Evolutionary conservation across 192 early-diverging fungal genomes (phyloP).

Genomic region (Umbelopsis ramanniana): DNA sequence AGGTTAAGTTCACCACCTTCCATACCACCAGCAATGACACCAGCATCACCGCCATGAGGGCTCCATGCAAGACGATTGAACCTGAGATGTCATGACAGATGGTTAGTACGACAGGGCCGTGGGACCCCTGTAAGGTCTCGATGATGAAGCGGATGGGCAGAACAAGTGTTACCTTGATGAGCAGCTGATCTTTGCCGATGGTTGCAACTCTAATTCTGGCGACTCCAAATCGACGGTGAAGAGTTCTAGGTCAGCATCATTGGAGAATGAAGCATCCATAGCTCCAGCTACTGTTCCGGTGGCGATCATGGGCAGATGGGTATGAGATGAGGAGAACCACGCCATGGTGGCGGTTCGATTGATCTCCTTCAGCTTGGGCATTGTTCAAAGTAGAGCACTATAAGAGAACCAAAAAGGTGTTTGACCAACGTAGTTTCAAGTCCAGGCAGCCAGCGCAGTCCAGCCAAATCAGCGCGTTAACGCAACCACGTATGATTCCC

Average conservation of each 20-base stretch:
- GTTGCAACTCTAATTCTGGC: not conserved
- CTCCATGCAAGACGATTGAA: constrained; percentile 94
- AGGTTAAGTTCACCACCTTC: constrained; percentile 92
- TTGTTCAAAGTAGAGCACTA: constrained; percentile 2
- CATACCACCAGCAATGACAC: constrained; percentile 91
- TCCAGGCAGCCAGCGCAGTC: not conserved
- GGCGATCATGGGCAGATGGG: constrained; percentile 79
- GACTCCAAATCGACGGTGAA: constrained; percentile 68
- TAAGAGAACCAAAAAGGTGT: not conserved
- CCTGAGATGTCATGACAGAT: constrained; percentile 37
- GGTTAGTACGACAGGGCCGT: not conserved
- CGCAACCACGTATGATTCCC: not conserved
- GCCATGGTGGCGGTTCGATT: constrained; percentile 87
- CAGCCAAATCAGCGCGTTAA: not conserved
- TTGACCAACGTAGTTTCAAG: not conserved
- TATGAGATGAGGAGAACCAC: constrained; percentile 77
- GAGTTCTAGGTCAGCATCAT: constrained; percentile 86
- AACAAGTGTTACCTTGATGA: not conserved
- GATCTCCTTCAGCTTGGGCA: constrained; percentile 58
- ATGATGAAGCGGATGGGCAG: not conserved
- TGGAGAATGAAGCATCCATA: constrained; percentile 94
- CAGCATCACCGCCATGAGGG: constrained; percentile 46
- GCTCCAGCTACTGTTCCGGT: constrained; percentile 95
- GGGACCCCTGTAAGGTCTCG: not conserved
- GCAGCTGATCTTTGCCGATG: constrained; percentile 20